Conservation (phyloP, 2,329 filamentous ascomycete species). For the Bimuria novae-zelandiae region DNA sequence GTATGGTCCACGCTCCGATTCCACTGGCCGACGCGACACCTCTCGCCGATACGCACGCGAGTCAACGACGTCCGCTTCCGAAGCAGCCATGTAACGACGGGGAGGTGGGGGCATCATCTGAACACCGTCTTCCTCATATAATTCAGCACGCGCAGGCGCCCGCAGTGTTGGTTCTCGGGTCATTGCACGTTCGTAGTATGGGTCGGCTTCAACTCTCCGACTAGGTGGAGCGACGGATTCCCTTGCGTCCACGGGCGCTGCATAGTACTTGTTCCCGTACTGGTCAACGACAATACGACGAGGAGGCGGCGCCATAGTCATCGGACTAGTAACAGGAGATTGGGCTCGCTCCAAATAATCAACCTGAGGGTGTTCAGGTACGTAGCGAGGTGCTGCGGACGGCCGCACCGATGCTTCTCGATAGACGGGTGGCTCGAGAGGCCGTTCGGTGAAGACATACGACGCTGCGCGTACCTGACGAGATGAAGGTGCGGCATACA, state of each 20-base stretch:
- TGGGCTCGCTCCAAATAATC: constrained; percentile 46
- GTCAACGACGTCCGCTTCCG: constrained; percentile 60
- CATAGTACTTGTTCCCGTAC: constrained; percentile 79
- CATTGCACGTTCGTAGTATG: constrained; percentile 69
- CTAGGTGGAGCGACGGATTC: constrained; percentile 60
- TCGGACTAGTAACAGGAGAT: constrained; percentile 48
- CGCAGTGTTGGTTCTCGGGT: constrained; percentile 58
- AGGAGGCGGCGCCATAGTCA: constrained; percentile 53
- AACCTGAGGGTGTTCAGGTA: constrained; percentile 47
- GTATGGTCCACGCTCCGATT: constrained; percentile 37
- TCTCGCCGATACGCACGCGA: constrained; percentile 63
- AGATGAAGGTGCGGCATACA: constrained; percentile 45
- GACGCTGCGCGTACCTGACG: constrained; percentile 48
- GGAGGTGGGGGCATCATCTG: constrained; percentile 53
- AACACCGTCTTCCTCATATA: constrained; percentile 46
- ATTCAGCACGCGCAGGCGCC: constrained; percentile 56
- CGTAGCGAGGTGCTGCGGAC: constrained; percentile 42
- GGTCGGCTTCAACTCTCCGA: constrained; percentile 57
- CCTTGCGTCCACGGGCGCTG: constrained; percentile 55
- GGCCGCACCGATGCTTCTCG: constrained; percentile 47
- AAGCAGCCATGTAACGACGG: constrained; percentile 61
- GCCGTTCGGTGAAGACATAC: constrained; percentile 48
- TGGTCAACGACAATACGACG: constrained; percentile 79
- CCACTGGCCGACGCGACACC: constrained; percentile 57
- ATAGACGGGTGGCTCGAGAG: constrained; percentile 38